phyloP scores from a whole-genome alignment of 352 stramenopile species.

The Thalassiosira exigua region DNA sequence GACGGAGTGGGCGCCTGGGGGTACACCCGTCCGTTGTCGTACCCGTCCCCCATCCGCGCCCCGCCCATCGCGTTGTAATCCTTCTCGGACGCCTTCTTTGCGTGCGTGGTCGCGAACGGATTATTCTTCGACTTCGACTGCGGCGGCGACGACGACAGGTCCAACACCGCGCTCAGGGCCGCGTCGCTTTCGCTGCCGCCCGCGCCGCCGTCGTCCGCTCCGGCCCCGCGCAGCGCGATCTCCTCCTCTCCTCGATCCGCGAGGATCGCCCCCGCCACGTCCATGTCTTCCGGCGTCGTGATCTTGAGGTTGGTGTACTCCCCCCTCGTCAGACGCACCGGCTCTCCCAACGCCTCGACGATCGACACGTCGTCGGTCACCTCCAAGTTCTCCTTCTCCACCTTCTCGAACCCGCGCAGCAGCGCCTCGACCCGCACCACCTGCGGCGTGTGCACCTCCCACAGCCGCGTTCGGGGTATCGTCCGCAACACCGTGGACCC shows the following conservation, averaged over 20 bases:
- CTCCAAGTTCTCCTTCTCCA: constrained; percentile 79
- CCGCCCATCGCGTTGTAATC: constrained; percentile 17
- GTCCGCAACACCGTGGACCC: constrained; percentile 78
- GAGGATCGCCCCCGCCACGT: constrained; percentile 85
- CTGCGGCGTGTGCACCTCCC: constrained; percentile 87
- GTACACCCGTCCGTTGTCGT: not conserved
- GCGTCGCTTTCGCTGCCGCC: not conserved
- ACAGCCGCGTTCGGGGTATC: constrained; percentile 83
- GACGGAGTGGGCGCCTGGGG: constrained; percentile 14
- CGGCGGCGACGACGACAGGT: not conserved
- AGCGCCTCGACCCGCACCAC: constrained; percentile 84
- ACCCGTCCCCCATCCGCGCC: not conserved
- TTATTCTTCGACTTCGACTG: not conserved
- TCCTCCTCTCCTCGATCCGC: constrained; percentile 52
- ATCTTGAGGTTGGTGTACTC: constrained; percentile 90
- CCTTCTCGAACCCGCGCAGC: constrained; percentile 80
- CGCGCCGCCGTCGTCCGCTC: not conserved
- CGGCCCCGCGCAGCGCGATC: constrained; percentile 15
- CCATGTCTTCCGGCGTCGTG: constrained; percentile 88
- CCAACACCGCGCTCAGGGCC: not conserved
- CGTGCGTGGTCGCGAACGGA: not conserved
- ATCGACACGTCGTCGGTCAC: constrained; percentile 89
- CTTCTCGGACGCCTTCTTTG: constrained; percentile 1
- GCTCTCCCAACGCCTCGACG: constrained; percentile 85
- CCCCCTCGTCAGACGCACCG: constrained; percentile 86